Percentiles rank a stretch among this genome's conserved stretches.
phyloP scores from a whole-genome alignment of 371 early-diverging fungal species.

The Apophysomyces sp. region DNA sequence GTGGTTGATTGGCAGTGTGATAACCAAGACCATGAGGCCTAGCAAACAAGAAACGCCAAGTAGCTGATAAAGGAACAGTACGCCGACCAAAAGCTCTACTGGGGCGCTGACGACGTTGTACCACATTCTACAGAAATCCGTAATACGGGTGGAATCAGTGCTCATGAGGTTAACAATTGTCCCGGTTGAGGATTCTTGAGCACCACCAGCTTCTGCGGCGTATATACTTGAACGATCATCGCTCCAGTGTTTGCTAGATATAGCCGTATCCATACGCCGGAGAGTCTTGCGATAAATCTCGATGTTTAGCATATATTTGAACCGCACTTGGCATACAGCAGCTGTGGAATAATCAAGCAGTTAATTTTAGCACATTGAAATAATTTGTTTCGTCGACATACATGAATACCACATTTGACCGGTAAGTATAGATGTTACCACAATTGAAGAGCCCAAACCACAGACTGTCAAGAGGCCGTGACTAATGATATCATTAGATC shows the following conservation, averaged over 20 bases:
- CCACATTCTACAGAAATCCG: constrained; percentile 56
- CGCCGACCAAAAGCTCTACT: constrained; percentile 57
- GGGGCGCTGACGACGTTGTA: constrained; percentile 54
- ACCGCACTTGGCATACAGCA: constrained; percentile 30
- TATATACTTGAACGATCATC: constrained; percentile 5
- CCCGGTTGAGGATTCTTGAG: constrained; percentile 56
- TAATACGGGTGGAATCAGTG: constrained; percentile 75
- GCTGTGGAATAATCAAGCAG: background rate
- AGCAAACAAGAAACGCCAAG: constrained; percentile 68
- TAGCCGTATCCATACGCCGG: constrained; percentile 43
- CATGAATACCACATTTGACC: constrained; percentile 55
- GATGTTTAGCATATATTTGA: constrained; percentile 52
- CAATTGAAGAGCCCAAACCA: constrained; percentile 37
- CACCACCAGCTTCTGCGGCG: constrained; percentile 24
- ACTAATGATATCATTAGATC: constrained; percentile 10
- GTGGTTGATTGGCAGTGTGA: constrained; percentile 54
- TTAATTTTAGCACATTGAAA: too few relatives aligned
- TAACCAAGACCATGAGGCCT: constrained; percentile 60
- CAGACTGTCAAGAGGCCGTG: constrained; percentile 43
- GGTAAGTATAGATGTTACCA: constrained; percentile 37
- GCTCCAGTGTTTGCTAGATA: constrained; percentile 18
- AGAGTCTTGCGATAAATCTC: constrained; percentile 63
- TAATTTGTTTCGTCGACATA: constrained; percentile 11
- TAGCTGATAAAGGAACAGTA: constrained; percentile 60
- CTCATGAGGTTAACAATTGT: constrained; percentile 85